A percentile compares a stretch with the other conserved stretches of the same genome.
phyloP scores from a whole-genome alignment of 139 green algal species.

The Volvox reticuliferus region DNA sequence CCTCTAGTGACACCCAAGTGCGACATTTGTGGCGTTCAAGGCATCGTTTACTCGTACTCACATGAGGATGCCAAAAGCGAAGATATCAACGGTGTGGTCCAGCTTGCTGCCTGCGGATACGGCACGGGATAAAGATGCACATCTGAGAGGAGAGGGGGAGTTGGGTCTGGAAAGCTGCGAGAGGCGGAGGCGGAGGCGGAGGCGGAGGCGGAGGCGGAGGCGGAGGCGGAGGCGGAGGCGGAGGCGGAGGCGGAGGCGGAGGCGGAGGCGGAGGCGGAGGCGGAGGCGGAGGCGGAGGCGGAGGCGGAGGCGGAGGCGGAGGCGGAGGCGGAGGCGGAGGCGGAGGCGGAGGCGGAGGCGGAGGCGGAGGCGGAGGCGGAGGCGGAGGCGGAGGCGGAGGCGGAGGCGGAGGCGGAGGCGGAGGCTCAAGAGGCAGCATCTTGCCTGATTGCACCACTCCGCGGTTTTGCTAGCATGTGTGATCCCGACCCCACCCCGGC shows the following conservation, averaged over 20 bases:
- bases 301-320: background rate
- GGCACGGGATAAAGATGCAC: no score
- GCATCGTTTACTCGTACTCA: background rate
- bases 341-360: background rate
- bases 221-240: background rate
- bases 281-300: background rate
- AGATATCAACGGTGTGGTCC: constrained; percentile 48
- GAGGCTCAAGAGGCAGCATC: background rate
- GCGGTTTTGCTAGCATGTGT: no score
- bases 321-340: background rate
- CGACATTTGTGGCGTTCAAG: no score
- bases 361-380: background rate
- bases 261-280: background rate
- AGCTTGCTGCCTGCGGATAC: constrained; percentile 11
- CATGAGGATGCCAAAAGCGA: constrained; percentile 55
- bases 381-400: background rate
- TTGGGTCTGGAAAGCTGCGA: background rate
- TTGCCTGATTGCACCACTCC: no score
- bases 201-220: background rate
- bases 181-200: background rate
- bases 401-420: background rate
- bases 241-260: background rate
- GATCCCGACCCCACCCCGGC: background rate
- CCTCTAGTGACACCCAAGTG: no score
- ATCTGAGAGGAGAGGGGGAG: background rate